Evolutionary conservation across 148 eudicot genomes (phyloP).

Genomic region (Suaeda aralocaspica): DNA sequence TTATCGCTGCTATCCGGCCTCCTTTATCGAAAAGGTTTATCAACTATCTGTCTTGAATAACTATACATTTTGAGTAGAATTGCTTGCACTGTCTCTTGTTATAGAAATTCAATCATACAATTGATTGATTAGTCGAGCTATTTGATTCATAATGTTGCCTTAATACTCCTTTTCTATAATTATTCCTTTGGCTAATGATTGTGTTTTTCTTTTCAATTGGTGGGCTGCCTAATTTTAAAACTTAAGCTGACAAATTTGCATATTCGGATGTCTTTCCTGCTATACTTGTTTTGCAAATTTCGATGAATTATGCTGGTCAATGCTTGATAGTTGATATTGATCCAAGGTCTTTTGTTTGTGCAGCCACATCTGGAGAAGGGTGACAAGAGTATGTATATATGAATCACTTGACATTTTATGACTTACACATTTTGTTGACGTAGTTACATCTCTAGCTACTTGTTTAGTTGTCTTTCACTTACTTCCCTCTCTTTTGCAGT

Average conservation of each 20-base stretch:
- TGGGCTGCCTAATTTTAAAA: not conserved
- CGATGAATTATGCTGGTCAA: not conserved
- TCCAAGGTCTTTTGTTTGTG: constrained; percentile 13
- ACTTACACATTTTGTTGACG: constrained; percentile 11
- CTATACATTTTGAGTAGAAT: not conserved
- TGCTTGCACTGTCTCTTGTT: constrained; percentile 6
- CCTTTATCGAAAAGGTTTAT: constrained; percentile 35
- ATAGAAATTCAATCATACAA: not conserved
- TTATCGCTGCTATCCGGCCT: constrained; percentile 36
- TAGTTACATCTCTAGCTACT: constrained; percentile 4
- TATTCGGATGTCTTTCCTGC: not conserved
- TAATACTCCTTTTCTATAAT: not conserved
- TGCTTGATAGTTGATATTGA: constrained; percentile 17
- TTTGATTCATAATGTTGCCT: not conserved
- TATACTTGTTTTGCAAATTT: not conserved
- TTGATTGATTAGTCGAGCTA: constrained; percentile 6
- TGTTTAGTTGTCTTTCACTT: constrained; percentile 3
- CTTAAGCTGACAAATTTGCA: not conserved
- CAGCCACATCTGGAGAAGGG: constrained; percentile 43
- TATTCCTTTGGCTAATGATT: not conserved
- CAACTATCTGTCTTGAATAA: not conserved
- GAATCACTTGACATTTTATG: constrained; percentile 2
- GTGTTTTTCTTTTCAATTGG: not conserved
- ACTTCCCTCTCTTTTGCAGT: constrained; percentile 24
- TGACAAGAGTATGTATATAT: constrained; percentile 32